Evolutionary conservation across 352 stramenopile species (phyloP).

Genomic region (Pythium angustatum): DNA sequence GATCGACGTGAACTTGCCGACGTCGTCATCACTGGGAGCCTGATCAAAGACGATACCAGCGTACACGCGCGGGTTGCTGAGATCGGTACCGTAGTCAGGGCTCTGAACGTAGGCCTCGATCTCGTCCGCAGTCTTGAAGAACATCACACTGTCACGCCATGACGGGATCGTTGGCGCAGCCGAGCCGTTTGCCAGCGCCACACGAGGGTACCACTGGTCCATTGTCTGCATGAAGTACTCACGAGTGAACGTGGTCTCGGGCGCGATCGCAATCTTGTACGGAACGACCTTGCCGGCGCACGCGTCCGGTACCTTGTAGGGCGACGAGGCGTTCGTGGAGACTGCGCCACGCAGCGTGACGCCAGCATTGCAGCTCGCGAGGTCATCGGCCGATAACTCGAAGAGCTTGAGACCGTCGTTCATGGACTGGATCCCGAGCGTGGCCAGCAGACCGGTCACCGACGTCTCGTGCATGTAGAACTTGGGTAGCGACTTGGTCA

Average conservation of each 20-base stretch:
- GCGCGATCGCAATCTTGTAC: constrained; percentile 62
- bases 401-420: constrained; percentile 38
- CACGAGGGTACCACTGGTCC: constrained; percentile 59
- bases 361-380: constrained; percentile 33
- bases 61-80: constrained; percentile 56
- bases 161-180: constrained; percentile 43
- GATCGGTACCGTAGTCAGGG: constrained; percentile 44
- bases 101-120: constrained; percentile 55
- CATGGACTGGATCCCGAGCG: constrained; percentile 45
- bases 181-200: constrained; percentile 37
- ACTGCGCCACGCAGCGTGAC: constrained; percentile 39
- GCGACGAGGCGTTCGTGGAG: constrained; percentile 34
- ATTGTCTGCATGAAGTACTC: constrained; percentile 71
- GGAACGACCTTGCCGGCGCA: constrained; percentile 46
- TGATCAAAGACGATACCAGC: constrained; percentile 64
- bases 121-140: constrained; percentile 47
- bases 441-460: constrained; percentile 51
- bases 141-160: constrained; percentile 53
- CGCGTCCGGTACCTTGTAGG: constrained; percentile 35
- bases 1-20: constrained; percentile 43
- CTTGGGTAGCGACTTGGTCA: constrained; percentile 33
- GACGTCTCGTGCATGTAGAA: constrained; percentile 59
- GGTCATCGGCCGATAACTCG: constrained; percentile 37
- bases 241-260: constrained; percentile 58
- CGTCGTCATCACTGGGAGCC: constrained; percentile 31